Base-by-base conservation (phyloP, 768 basidiomycete species). In the Mycena albidolilacea region DNA sequence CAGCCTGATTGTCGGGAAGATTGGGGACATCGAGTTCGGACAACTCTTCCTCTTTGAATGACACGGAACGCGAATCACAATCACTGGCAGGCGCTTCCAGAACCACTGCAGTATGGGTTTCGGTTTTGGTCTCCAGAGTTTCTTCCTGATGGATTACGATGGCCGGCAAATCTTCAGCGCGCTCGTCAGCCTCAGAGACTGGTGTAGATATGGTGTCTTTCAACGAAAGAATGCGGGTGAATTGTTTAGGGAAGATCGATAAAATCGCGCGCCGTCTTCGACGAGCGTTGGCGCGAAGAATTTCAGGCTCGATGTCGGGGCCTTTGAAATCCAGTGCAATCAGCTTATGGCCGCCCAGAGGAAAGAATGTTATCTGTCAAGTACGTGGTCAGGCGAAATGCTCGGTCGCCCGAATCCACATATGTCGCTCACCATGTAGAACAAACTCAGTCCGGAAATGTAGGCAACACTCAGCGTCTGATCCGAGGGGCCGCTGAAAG, bases 391-490 rank as follows among this genome's bases (percentile, higher is more conserved):
- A 41, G 17, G 12, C 37, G 37, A 41, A 39, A 44, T 9, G n/a
- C 15, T 41, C 17, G 14, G 23, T 35, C 67, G 35, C 21, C 30
- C 30, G 3, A 43, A 43, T 43, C 14, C 41, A 9, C 52, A 19
- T 23, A 21, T 38, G 58, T 19, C 35, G 81, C 85, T 59, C 75
- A 93, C 90, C 76, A 87, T 83, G 77, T 89, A 93, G 0, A 93
- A 84, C 15, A 93, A 83, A 14, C 90, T 81, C 73, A 93, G 90
- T 4, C 85, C 87, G 3, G 91, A 86, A 19, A 93, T 87, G 77
- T 93, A 94, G 0, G 92, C 91, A 30, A 94, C 86, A 0, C 91
- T 87, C 15, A 94, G 81, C 65, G 87, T 87, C 75, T 90, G 86
- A 70, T 93, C 94, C 0, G 78, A 65, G 2, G 83, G 75, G 5